Evolutionary conservation across 768 basidiomycete species (phyloP).

Genomic region (Mycena venus): DNA sequence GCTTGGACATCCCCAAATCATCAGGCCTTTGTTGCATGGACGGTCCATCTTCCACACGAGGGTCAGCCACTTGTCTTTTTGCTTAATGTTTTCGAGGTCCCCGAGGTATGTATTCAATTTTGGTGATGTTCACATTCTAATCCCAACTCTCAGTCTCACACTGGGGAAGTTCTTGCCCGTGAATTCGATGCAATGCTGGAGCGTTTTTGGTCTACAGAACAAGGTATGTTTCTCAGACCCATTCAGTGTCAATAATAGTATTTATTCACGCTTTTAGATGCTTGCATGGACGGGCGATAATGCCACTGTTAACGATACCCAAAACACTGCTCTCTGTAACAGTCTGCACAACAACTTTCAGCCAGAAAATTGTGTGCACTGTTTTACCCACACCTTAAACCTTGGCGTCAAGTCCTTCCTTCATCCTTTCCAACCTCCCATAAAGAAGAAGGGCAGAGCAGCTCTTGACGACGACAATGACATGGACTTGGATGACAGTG

Average conservation of each 20-base stretch:
- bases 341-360: constrained; percentile 25
- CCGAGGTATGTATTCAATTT: neutral
- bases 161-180: constrained; percentile 35
- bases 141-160: constrained; percentile 37
- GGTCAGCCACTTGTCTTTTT: neutral
- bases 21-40: constrained; percentile 41
- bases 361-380: neutral
- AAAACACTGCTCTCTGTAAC: constrained; percentile 28
- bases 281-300: constrained; percentile 40
- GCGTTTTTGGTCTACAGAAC: constrained; percentile 33
- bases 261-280: neutral
- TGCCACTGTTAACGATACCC: constrained; percentile 40
- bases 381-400: neutral
- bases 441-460: neutral
- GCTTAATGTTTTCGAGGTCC: neutral
- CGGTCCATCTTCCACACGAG: constrained; percentile 33
- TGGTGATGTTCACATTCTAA: neutral
- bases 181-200: constrained; percentile 37
- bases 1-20: constrained; percentile 52
- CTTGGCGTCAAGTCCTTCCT: constrained; percentile 5
- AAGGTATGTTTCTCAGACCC: constrained; percentile 34
- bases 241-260: neutral
- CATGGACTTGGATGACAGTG: neutral
- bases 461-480: neutral
- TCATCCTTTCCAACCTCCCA: neutral